Base-by-base conservation (phyloP, 306 rosid species). In the Glycine soja region DNA sequence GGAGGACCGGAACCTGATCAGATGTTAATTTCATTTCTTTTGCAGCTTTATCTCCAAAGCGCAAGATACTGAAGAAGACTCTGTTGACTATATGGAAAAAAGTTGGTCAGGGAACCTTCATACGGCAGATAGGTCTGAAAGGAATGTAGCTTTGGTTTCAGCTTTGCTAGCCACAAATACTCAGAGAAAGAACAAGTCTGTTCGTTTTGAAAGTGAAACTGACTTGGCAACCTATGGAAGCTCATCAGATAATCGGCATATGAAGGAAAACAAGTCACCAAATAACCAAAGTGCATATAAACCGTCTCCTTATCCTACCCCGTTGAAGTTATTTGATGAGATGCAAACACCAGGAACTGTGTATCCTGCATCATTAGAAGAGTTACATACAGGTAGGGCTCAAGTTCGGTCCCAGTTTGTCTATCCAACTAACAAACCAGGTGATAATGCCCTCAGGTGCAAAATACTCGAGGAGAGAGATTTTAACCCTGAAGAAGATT, bases 281-380 rank as follows among this genome's bases (percentile, higher is more conserved):
- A 86, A 79, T 83, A 86, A 87, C 77, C 90, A 84, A 76, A 88
- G 88, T 85, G 79, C 85, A 66, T 61, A 80, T 52, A 90, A 82
- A 86, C 72, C 43, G 79, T 90, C 88, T 59, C 94, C 93, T 53
- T 85, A 85, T 87, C 93, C 97, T 66, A 96, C 98, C 47, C 99
- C 98, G 3, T 72, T 81, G 85, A 91, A 90, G 86, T 88, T 93
- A 52, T 90, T 90, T 78, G 97, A 89, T 0, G 97, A 90, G 81
- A 90, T 96, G 94, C 97, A 93, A 88, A 95, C 98, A 36, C 98
- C 98, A 24, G 99, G 99, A 85, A 95, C 98, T 16, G 92, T 87
- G 75, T 93, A 85, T 65, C 98, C 98, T 8, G 75, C 92, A 79
- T 81, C 92, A 81, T 30, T 81, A 58, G 91, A 89, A 78, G 74